Evolutionary conservation across 1,284 basidiomycete species (phyloP), one percentile per base, ranked within the genome.

Genomic region (Porogramme epimiltina): DNA sequence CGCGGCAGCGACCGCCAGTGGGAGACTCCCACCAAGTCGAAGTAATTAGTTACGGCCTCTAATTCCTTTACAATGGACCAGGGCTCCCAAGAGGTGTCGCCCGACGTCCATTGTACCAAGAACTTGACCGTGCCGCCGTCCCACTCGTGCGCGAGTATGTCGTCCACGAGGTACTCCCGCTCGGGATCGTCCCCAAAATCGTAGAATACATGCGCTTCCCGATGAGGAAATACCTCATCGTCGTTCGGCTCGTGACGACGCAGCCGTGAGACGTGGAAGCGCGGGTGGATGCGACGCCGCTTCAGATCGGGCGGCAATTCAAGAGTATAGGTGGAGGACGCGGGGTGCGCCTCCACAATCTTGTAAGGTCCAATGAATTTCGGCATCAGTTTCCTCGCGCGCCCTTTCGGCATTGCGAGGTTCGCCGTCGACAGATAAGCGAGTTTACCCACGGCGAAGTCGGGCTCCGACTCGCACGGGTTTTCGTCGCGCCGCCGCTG

Each of bases 361-460:
- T 25, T 45, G 42, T 64, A 73, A 1, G 70, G 72, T 1, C 71
- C 70, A 1, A 73, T 62, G 50, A 59, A 73, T 22, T 59, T 58
- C 0, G 72, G 72, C 1, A 63, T 20, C 4, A 74, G 54, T 41
- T 73, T 73, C 0, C 51, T 41, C 0, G 67, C 70, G 0, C 63
- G 23, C 3, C 64, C 65, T 38, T 69, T 72, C 0, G 70, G 71
- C 4, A 74, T 37, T 2, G 45, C 24, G 3, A 76, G 49, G 41
- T 75, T 72, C 36, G 63, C 51, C 0, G 71, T 75, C 0, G 68
- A 70, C 9, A 75, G 45, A 34, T 73, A 75, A 0, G 70, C 71
- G 2, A 64, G 24, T 8, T 64, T 48, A 0, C 70, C 71, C 1
- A 40, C 54, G 0, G 25, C 11, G 16, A 68, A 51, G 10, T 36